Conservation (phyloP, 768 basidiomycete species). For the Leucocoprinus sp. region DNA sequence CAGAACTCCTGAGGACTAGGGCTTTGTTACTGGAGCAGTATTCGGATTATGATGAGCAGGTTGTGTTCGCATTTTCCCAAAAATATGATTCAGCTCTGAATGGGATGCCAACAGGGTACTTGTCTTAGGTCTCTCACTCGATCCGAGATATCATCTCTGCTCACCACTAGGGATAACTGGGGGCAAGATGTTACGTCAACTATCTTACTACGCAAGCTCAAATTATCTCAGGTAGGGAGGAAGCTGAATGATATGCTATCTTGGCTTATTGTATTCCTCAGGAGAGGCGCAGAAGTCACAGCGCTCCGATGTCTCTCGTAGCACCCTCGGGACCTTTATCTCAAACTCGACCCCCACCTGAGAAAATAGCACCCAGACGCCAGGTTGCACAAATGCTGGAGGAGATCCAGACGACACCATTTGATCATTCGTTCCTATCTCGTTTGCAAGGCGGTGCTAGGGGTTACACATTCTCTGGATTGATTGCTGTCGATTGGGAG, state of each 20-base stretch:
- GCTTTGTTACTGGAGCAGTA: conserved; percentile 14
- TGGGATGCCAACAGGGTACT: conserved; percentile 21
- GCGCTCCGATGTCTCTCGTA: conserved; percentile 16
- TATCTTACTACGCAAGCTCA: conserved; percentile 36
- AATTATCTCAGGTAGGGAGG: conserved; percentile 19
- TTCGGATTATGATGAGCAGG: conserved; percentile 19
- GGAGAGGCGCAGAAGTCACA: conserved; percentile 23
- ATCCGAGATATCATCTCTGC: conserved; percentile 30
- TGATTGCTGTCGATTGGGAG: conserved; percentile 68
- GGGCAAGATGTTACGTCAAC: conserved; percentile 16
- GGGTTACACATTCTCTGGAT: conserved; percentile 21
- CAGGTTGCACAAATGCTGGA: conserved; percentile 44
- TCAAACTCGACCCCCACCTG: background rate
- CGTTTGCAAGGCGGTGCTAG: conserved; percentile 47
- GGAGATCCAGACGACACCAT: conserved; percentile 53
- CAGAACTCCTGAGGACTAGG: conserved; percentile 21
- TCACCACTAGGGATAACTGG: conserved; percentile 17
- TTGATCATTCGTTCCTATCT: conserved; percentile 56
- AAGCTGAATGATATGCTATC: background rate
- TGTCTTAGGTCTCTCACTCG: conserved; percentile 33
- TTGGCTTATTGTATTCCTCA: conserved; percentile 11
- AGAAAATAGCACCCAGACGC: background rate
- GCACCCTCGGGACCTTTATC: conserved; percentile 11
- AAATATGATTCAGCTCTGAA: background rate
- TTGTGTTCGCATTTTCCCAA: conserved; percentile 11